Percentiles rank a stretch among this genome's conserved stretches.
phyloP scores from a whole-genome alignment of 2,329 filamentous ascomycete species.

The Didymella pomorum region DNA sequence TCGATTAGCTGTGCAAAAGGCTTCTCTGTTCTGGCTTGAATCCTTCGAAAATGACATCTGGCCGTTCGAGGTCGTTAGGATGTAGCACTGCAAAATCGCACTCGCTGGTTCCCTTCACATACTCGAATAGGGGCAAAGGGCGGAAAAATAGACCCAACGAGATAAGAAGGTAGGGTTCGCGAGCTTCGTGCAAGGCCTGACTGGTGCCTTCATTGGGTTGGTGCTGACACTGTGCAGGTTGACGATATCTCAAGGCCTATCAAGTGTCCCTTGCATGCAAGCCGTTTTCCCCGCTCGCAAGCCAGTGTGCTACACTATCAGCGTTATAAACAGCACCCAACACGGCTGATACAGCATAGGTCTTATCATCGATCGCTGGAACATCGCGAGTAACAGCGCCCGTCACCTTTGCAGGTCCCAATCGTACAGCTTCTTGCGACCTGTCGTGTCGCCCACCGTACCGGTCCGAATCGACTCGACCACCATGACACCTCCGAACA shows the following conservation, averaged over 20 bases:
- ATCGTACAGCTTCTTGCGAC: not conserved
- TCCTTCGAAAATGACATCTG: not conserved
- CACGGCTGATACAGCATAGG: not conserved
- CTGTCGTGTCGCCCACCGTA: not conserved
- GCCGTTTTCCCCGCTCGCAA: not conserved
- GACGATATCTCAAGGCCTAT: not conserved
- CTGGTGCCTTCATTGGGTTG: not conserved
- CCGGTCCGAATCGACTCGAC: not conserved
- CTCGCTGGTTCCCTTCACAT: not conserved
- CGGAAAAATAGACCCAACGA: not conserved
- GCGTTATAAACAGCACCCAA: not conserved
- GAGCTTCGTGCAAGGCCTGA: not conserved
- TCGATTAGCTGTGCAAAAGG: not conserved
- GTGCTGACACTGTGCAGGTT: not conserved
- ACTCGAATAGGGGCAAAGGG: not conserved
- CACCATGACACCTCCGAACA: slow-evolving; percentile 38
- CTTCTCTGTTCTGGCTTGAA: not conserved
- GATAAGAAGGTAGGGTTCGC: not conserved
- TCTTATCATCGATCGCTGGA: not conserved
- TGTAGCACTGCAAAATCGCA: not conserved
- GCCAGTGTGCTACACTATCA: not conserved
- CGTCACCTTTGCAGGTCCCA: not conserved
- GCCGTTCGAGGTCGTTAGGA: not conserved
- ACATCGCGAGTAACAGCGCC: not conserved
- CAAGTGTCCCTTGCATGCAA: not conserved